Conservation (phyloP, 2,329 filamentous ascomycete genomes). For the Myriosclerotinia curreyana region DNA sequence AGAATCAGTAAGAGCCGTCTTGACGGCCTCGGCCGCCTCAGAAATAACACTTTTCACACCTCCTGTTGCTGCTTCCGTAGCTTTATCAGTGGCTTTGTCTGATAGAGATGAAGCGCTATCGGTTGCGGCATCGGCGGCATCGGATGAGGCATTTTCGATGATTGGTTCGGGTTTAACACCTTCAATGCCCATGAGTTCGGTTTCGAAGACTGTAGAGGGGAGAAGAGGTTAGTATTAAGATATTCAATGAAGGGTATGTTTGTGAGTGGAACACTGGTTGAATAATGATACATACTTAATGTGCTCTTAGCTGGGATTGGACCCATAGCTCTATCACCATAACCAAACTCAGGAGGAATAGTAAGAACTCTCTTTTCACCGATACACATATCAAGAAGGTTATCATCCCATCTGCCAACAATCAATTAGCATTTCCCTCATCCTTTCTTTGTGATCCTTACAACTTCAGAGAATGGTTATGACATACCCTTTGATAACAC, state of each 20-base stretch:
- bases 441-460: neutral
- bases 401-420: conserved; percentile 73
- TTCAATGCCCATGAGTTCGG: conserved; percentile 79
- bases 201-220: conserved; percentile 70
- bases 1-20: conserved; percentile 52
- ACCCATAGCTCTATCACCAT: conserved; percentile 71
- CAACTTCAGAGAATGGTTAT: too few relatives aligned
- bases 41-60: conserved; percentile 46
- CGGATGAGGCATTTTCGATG: conserved; percentile 13
- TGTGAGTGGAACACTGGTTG: neutral
- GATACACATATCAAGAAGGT: conserved; percentile 89
- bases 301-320: conserved; percentile 82
- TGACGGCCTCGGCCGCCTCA: conserved; percentile 52
- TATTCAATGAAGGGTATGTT: conserved; percentile 19
- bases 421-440: conserved; percentile 8
- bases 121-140: conserved; percentile 33
- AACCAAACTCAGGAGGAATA: conserved; percentile 82
- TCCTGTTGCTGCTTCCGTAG: conserved; percentile 30
- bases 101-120: conserved; percentile 34
- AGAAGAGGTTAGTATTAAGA: conserved; percentile 1
- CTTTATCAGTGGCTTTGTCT: conserved; percentile 25
- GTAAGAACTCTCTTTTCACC: conserved; percentile 89
- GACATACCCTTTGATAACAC: conserved; percentile 86
- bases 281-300: conserved; percentile 53
- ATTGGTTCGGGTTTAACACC: conserved; percentile 51